Base-by-base conservation (phyloP, 2,329 filamentous ascomycete genomes). In the Blastomyces silverae region DNA sequence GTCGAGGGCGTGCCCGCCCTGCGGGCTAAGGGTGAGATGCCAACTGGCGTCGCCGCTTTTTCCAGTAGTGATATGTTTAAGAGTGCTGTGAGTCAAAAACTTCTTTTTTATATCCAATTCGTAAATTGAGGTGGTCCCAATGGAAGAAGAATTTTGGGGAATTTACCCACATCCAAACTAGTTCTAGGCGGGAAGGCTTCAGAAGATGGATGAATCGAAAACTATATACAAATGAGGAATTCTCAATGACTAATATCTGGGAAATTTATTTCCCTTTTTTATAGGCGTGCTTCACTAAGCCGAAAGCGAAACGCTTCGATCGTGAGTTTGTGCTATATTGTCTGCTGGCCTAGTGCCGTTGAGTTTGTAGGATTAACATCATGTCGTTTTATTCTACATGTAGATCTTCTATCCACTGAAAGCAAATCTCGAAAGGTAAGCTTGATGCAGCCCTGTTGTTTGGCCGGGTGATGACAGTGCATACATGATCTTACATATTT, bases 1-100 rank as follows among this genome's bases (percentile, higher is more conserved):
- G 76, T 91, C 73, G 83, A 87, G 70, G 85, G 85, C 66, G 86
- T 96, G 64, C 76, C 84, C 63, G 85, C 84, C 50, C 82, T 89
- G 69, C 85, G 93, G 60, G 84, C 83, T 67, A 90, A 89, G n/a
- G 89, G 88, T 2, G 87, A 85, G 71, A 81, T 94, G 50, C 82
- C 89, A 67, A 90, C 87, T 22, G 89, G 89, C 48, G 84, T 91
- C 58, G 93, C 92, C 42, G 90, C 91, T 11, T 83, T 84, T 61
- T 88, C 89, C 2, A 87, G 88, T 76, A 90, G 90, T 75, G 89
- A 92, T 71, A 87, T 89, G 81, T 97, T 95, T 78, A 94, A 94
- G 78, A 86, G 86, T 62, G 82, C 85, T 64, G 87, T 90, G 76
- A 71, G 84, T 73, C 17, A 20, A 5, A 8, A 25, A 5, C 34